These are phyloP conservation scores for Penicillium dipodomyicola DNA, from an alignment of 495 filamentous ascomycete species.

Conservation along the genomic window DNA sequence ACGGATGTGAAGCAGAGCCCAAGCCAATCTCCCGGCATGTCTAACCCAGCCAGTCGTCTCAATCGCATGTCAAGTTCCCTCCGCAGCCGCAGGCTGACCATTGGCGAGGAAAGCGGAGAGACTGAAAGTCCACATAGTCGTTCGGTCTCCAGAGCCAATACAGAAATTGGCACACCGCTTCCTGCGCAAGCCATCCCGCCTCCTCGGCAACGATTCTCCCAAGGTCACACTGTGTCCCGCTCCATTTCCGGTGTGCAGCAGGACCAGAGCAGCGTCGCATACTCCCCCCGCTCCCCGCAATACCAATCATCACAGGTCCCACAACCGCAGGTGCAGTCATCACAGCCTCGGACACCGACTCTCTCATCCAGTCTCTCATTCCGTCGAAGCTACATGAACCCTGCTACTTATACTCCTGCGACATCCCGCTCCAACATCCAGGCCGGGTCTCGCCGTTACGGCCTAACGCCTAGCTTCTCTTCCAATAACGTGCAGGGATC, in stretches of 20 bases:
- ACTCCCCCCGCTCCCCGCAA: slow-evolving; percentile 25
- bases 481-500: slow-evolving; percentile 22
- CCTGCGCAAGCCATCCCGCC: slow-evolving; percentile 30
- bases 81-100: slow-evolving; percentile 33
- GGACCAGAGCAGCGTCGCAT: slow-evolving; percentile 21
- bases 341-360: slow-evolving; percentile 43
- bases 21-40: slow-evolving; percentile 29
- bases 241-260: slow-evolving; percentile 24
- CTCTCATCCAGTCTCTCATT: slow-evolving; percentile 37
- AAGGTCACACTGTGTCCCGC: slow-evolving; percentile 40
- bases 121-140: slow-evolving; percentile 26
- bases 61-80: slow-evolving; percentile 41
- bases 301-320: slow-evolving; percentile 24
- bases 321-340: slow-evolving; percentile 21
- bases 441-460: slow-evolving; percentile 49
- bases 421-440: slow-evolving; percentile 45
- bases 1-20: slow-evolving; percentile 24
- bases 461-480: slow-evolving; percentile 28
- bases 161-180: slow-evolving; percentile 36
- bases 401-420: slow-evolving; percentile 38
- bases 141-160: slow-evolving; percentile 41
- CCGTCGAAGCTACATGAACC: slow-evolving; percentile 44
- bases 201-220: slow-evolving; percentile 38
- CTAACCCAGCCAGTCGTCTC: slow-evolving; percentile 35
- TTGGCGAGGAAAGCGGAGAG: slow-evolving; percentile 35